These are phyloP conservation scores for Lipomyces yamadae DNA, from an alignment of 805 yeast species.

Conservation along the genomic window DNA sequence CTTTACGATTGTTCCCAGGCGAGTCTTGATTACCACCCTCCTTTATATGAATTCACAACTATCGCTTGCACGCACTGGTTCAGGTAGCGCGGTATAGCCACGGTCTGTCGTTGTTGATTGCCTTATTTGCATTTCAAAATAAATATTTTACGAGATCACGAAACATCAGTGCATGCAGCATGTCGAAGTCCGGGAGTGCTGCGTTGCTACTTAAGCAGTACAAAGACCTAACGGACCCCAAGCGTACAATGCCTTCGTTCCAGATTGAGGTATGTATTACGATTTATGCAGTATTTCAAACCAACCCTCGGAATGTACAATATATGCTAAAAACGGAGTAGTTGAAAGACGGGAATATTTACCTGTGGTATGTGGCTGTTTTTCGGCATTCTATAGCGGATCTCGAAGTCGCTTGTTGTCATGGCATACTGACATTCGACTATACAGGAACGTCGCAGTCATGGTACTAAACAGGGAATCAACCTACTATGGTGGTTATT, in stretches of 20 bases:
- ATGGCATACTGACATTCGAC: neutral
- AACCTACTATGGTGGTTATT: slow-evolving; percentile 90
- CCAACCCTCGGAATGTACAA: neutral
- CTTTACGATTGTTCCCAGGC: neutral
- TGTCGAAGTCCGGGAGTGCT: slow-evolving; percentile 49
- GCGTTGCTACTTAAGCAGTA: slow-evolving; percentile 89
- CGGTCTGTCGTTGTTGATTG: neutral
- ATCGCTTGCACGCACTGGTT: too few species aligned
- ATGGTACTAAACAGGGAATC: slow-evolving; percentile 91
- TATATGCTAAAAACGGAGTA: slow-evolving; percentile 32
- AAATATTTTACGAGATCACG: neutral
- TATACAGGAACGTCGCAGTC: slow-evolving; percentile 76
- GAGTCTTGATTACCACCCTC: neutral
- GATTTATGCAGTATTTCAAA: neutral
- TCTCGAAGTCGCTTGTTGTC: slow-evolving; percentile 3
- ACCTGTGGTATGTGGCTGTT: slow-evolving; percentile 49
- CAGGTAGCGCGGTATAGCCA: too few species aligned
- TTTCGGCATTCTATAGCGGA: neutral
- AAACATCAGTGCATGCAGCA: neutral
- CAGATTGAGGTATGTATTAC: slow-evolving; percentile 57
- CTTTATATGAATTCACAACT: neutral
- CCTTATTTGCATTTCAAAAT: neutral
- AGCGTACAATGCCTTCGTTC: slow-evolving; percentile 73
- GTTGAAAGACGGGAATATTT: slow-evolving; percentile 65
- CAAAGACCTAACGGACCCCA: slow-evolving; percentile 91